These are phyloP conservation scores for Acanthamoeba lenticulata DNA, from an alignment of 208 protist genomes.

Conservation along the genomic window DNA sequence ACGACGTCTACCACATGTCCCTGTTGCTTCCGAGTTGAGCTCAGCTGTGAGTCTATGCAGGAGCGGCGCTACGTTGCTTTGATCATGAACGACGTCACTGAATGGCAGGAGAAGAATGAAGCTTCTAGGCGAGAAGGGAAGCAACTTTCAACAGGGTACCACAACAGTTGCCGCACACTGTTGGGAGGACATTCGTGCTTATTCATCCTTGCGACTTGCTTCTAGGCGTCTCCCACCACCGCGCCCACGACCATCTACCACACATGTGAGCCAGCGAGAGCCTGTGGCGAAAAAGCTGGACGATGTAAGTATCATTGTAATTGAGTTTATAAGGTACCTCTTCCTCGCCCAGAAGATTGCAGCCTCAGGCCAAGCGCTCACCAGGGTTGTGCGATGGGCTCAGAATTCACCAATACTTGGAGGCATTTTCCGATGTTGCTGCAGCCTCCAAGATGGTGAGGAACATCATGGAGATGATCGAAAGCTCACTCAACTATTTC, in stretches of 20 bases:
- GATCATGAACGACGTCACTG: constrained; percentile 1
- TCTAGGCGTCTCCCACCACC: background rate
- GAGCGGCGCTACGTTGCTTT: background rate
- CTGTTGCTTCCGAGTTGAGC: background rate
- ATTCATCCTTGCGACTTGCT: background rate
- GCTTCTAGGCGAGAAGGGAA: too few species aligned
- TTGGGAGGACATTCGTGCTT: background rate
- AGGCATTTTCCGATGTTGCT: background rate
- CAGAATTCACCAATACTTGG: constrained; percentile 16
- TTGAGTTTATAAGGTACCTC: background rate
- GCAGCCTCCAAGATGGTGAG: background rate
- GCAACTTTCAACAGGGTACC: background rate
- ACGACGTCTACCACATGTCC: background rate
- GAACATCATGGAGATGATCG: constrained; percentile 1
- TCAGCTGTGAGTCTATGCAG: background rate
- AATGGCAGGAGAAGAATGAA: background rate
- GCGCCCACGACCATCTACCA: background rate
- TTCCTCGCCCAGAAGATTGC: background rate
- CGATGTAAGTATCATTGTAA: constrained; percentile 11
- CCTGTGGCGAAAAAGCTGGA: constrained; percentile 26
- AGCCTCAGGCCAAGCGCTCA: background rate
- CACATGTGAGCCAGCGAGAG: background rate
- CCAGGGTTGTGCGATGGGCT: background rate
- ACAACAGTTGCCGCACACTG: background rate
- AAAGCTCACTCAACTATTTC: background rate